phyloP scores from a whole-genome alignment of 768 basidiomycete species.

The Russula sp. region DNA sequence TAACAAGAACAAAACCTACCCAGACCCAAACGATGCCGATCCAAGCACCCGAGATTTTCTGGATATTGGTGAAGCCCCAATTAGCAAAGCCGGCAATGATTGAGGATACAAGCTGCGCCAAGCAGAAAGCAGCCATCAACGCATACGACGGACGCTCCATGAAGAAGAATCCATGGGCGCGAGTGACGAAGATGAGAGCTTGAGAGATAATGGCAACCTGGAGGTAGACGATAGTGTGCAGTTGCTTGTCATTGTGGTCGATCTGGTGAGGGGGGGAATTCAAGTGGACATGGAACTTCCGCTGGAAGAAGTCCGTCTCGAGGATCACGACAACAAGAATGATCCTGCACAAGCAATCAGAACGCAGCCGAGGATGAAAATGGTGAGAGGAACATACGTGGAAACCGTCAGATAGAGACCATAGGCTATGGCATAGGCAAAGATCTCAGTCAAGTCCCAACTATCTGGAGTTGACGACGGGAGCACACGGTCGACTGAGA shows the following conservation, averaged over 20 bases:
- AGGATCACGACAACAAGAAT: slow-evolving; percentile 77
- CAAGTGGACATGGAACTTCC: slow-evolving; percentile 71
- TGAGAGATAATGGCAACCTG: slow-evolving; percentile 99
- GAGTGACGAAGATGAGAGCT: slow-evolving; percentile 93
- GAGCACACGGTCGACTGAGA: slow-evolving; percentile 91
- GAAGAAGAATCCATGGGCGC: slow-evolving; percentile 93
- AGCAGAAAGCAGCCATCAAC: slow-evolving; percentile 81
- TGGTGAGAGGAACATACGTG: slow-evolving; percentile 49
- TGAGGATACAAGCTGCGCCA: slow-evolving; percentile 90
- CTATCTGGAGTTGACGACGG: slow-evolving; percentile 89
- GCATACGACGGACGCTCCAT: slow-evolving; percentile 91
- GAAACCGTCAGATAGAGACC: slow-evolving; percentile 89
- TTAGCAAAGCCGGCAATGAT: slow-evolving; percentile 92
- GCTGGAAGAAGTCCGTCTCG: slow-evolving; percentile 84
- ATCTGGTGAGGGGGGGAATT: slow-evolving; percentile 25
- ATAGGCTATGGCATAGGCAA: slow-evolving; percentile 91
- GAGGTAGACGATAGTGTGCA: slow-evolving; percentile 89
- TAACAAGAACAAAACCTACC: slow-evolving; percentile 42
- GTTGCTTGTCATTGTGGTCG: slow-evolving; percentile 54
- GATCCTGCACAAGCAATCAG: slow-evolving; percentile 39
- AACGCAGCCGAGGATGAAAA: neutral
- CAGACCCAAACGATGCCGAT: slow-evolving; percentile 97
- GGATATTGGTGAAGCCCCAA: slow-evolving; percentile 90
- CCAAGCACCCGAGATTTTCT: slow-evolving; percentile 82
- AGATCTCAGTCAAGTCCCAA: slow-evolving; percentile 96